These are phyloP conservation scores for Thalassiosira hispida DNA, from an alignment of 352 stramenopile genomes.

Conservation along the genomic window DNA sequence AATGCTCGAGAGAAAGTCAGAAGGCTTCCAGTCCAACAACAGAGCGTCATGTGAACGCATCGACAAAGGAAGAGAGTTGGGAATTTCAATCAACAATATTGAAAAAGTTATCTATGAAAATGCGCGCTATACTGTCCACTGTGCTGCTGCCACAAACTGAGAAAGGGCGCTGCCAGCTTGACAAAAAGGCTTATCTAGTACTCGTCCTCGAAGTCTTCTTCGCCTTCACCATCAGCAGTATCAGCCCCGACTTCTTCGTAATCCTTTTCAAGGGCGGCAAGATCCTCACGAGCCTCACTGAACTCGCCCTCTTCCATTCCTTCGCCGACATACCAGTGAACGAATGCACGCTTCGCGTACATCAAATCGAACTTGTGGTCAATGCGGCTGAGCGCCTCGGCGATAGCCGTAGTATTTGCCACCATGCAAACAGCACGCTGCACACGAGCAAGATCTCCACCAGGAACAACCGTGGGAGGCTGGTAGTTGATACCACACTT, in stretches of 20 bases:
- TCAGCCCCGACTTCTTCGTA: slow-evolving; percentile 99
- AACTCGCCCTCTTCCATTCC: slow-evolving; percentile 99
- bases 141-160: too few relatives aligned
- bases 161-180: too few relatives aligned
- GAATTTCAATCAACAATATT: too few relatives aligned
- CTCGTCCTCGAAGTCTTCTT: slow-evolving; percentile 15
- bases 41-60: too few relatives aligned
- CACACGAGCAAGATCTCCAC: slow-evolving; percentile 95
- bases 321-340: slow-evolving; percentile 99
- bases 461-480: slow-evolving; percentile 94
- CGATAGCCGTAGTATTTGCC: slow-evolving; percentile 98
- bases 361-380: slow-evolving; percentile 99
- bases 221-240: slow-evolving; percentile 76
- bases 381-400: slow-evolving; percentile 96
- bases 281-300: slow-evolving; percentile 97
- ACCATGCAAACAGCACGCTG: slow-evolving; percentile 99
- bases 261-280: slow-evolving; percentile 98
- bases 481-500: slow-evolving; percentile 99
- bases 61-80: too few relatives aligned
- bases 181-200: too few relatives aligned
- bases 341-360: slow-evolving; percentile 99
- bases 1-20: too few relatives aligned
- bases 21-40: too few relatives aligned
- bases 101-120: too few relatives aligned
- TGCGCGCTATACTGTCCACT: too few relatives aligned